phyloP scores from a whole-genome alignment of 192 early-diverging fungal genomes.

The Chytriomyces confervae region DNA sequence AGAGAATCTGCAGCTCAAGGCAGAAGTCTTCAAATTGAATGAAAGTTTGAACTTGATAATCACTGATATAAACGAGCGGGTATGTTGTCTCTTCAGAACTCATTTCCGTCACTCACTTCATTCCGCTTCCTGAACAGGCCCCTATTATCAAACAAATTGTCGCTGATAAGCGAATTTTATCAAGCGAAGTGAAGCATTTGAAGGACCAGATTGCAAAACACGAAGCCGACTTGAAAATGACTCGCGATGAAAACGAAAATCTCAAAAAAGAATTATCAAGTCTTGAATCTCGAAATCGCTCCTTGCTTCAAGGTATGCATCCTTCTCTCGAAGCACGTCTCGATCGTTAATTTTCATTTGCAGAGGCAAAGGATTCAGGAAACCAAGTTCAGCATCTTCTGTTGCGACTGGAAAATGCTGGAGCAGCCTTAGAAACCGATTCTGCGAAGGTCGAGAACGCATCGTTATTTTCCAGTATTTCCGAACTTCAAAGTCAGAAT shows the following conservation, averaged over 20 bases:
- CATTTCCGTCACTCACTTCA: not conserved
- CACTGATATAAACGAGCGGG: conserved; percentile 23
- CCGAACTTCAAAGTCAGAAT: conserved; percentile 37
- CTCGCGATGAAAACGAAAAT: not conserved
- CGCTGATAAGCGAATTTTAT: conserved; percentile 22
- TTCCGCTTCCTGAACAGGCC: conserved; percentile 21
- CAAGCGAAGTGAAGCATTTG: conserved; percentile 26
- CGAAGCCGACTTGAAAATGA: not conserved
- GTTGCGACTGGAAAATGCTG: conserved; percentile 32
- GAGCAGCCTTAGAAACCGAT: conserved; percentile 7
- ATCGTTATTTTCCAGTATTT: conserved; percentile 24
- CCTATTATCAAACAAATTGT: conserved; percentile 37
- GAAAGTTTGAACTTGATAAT: conserved; percentile 33
- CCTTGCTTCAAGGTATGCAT: not conserved
- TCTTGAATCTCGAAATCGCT: not conserved
- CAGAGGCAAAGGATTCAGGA: conserved; percentile 19
- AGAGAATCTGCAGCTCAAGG: conserved; percentile 22
- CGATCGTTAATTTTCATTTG: not conserved
- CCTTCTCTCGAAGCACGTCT: too few relatives aligned
- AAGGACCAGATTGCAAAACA: not conserved
- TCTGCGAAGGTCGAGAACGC: not conserved
- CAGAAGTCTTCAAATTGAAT: conserved; percentile 24
- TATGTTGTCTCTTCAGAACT: not conserved
- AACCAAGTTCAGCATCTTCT: conserved; percentile 39
- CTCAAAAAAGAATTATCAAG: not conserved